Percentiles rank a stretch among this genome's conserved stretches.
These are phyloP conservation scores for Pichia sp. DNA, from an alignment of 1,139 yeast species.

Conservation along the genomic window DNA sequence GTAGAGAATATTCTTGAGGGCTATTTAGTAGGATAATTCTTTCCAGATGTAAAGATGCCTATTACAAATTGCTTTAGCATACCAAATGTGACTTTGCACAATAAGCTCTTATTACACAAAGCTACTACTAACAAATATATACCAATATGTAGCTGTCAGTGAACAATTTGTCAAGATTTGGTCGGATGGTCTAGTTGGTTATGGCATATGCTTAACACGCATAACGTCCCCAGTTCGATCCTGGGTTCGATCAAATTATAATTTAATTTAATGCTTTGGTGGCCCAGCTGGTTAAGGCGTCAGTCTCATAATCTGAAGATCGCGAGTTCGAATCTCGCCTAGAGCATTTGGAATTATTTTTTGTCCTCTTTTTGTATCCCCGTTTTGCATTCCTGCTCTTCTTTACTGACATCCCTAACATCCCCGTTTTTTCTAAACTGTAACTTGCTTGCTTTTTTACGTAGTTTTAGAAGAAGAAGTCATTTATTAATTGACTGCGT, in stretches of 20 bases:
- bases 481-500: too few relatives aligned
- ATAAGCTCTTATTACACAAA: too few relatives aligned
- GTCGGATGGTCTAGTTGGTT: slow-evolving; percentile 61
- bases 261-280: slow-evolving; percentile 18
- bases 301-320: slow-evolving; percentile 24
- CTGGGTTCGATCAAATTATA: slow-evolving; percentile 83
- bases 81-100: too few relatives aligned
- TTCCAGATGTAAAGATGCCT: too few relatives aligned
- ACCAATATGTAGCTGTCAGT: too few relatives aligned
- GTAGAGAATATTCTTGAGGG: too few relatives aligned
- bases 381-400: background rate
- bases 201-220: slow-evolving; percentile 99
- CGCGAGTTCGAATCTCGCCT: slow-evolving; percentile 28
- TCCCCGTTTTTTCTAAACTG: background rate
- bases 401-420: background rate
- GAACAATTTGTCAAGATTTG: too few relatives aligned
- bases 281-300: slow-evolving; percentile 20
- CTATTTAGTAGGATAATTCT: too few relatives aligned
- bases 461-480: too few relatives aligned
- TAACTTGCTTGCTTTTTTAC: too few relatives aligned
- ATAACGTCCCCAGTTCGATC: slow-evolving; percentile 99
- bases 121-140: too few relatives aligned
- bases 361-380: background rate
- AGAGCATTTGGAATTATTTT: slow-evolving; percentile 18
- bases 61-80: too few relatives aligned